These are phyloP conservation scores for Pichia cactophila DNA, from an alignment of 1,139 yeast species.

Conservation along the genomic window DNA sequence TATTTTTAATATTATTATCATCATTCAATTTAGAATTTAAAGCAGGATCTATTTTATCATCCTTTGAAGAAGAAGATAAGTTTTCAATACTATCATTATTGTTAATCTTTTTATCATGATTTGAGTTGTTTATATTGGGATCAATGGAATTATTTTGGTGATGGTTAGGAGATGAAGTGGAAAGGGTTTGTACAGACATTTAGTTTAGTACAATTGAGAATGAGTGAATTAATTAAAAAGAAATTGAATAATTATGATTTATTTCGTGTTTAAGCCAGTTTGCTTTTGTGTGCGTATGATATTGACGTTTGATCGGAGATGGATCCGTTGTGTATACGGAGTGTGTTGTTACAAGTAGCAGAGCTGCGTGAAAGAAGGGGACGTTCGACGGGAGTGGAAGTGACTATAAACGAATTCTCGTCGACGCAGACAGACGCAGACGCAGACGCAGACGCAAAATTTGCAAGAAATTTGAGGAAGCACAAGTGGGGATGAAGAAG, in stretches of 20 bases:
- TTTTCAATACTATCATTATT: background rate
- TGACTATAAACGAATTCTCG: background rate
- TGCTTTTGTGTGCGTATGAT: no score
- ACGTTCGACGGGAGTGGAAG: background rate
- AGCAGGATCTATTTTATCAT: slow-evolving; percentile 8
- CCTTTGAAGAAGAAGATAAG: background rate
- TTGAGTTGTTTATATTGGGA: background rate
- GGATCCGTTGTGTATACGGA: background rate
- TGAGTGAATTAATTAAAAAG: no score
- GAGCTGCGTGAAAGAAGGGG: background rate
- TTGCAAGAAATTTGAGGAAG: background rate
- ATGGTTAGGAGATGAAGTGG: background rate
- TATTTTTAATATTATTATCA: background rate
- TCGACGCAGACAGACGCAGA: background rate
- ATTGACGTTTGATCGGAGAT: background rate
- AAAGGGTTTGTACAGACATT: background rate
- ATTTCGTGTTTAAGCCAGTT: no score
- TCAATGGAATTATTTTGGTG: background rate
- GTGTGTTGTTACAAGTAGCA: background rate
- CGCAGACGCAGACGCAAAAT: background rate
- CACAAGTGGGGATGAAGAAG: no score
- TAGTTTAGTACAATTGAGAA: no score
- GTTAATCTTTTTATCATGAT: background rate
- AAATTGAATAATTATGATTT: no score
- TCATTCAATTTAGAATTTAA: background rate